phyloP scores from a whole-genome alignment of 2,329 filamentous ascomycete genomes.

The Ceratocystis eucalypticola region DNA sequence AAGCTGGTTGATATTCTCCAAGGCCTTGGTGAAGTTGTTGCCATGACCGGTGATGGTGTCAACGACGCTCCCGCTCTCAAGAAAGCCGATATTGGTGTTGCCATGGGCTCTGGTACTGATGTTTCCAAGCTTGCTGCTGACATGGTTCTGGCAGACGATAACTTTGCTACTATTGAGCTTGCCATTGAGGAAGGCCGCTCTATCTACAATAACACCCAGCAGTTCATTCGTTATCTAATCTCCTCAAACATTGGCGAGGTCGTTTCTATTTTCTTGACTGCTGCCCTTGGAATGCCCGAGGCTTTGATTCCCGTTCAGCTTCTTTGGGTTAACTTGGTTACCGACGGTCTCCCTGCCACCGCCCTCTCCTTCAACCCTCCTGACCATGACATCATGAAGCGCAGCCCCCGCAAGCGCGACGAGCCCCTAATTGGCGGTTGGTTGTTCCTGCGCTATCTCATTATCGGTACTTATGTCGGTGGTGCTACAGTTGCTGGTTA shows the following conservation, averaged over 20 bases:
- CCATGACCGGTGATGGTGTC: constrained; percentile 98
- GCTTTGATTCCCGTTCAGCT: constrained; percentile 93
- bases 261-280: constrained; percentile 95
- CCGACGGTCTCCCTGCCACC: constrained; percentile 89
- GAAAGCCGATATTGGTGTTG: constrained; percentile 97
- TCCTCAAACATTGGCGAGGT: constrained; percentile 99
- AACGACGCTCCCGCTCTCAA: constrained; percentile 96
- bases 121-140: constrained; percentile 93
- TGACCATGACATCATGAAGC: constrained; percentile 96
- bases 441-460: constrained; percentile 95
- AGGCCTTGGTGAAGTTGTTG: constrained; percentile 82
- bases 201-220: constrained; percentile 99
- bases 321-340: constrained; percentile 97
- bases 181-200: constrained; percentile 94
- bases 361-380: constrained; percentile 95
- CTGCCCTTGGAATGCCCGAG: constrained; percentile 92
- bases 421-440: constrained; percentile 87
- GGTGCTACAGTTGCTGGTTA: constrained; percentile 91
- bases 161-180: constrained; percentile 93
- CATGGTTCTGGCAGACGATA: constrained; percentile 97
- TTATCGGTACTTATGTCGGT: constrained; percentile 91
- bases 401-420: constrained; percentile 79
- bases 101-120: constrained; percentile 96
- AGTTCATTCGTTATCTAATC: constrained; percentile 98
- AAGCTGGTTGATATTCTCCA: constrained; percentile 94